Conservation (phyloP, 495 filamentous ascomycete species). For the Cercophora samala region DNA sequence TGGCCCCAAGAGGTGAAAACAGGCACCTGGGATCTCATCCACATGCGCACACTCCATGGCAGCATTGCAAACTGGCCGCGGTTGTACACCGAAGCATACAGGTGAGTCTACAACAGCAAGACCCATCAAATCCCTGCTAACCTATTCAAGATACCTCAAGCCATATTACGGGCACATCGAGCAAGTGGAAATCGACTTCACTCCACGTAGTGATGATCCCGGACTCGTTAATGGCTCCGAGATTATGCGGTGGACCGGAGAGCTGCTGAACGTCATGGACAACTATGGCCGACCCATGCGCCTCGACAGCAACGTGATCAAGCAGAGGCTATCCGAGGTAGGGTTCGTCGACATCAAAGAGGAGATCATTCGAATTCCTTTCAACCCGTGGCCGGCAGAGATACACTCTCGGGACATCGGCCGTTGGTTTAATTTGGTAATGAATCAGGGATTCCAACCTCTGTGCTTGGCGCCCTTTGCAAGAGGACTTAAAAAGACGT, state of each 20-base stretch:
- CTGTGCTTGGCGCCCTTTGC: conserved; percentile 73
- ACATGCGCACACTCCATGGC: conserved; percentile 75
- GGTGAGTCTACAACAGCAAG: conserved; percentile 42
- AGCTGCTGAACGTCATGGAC: conserved; percentile 67
- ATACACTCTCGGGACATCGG: conserved; percentile 66
- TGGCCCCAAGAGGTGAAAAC: conserved; percentile 64
- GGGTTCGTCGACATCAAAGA: conserved; percentile 86
- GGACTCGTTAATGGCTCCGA: conserved; percentile 46
- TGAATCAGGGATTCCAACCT: conserved; percentile 69
- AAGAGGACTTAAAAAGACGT: conserved; percentile 59
- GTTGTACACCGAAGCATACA: conserved; percentile 66
- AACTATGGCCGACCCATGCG: conserved; percentile 61
- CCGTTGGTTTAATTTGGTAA: conserved; percentile 79
- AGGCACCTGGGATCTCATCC: conserved; percentile 81
- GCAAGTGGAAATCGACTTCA: conserved; percentile 88
- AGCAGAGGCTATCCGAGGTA: conserved; percentile 59
- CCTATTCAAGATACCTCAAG: conserved; percentile 61
- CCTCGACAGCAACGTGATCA: conserved; percentile 60
- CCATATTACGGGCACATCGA: conserved; percentile 76
- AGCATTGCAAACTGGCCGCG: conserved; percentile 75
- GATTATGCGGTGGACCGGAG: conserved; percentile 64
- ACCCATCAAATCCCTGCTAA: conserved; percentile 13
- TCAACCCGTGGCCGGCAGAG: conserved; percentile 77
- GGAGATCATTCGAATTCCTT: conserved; percentile 64
- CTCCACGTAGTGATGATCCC: conserved; percentile 73